Percentiles rank a stretch among this genome's conserved stretches.
Conservation (phyloP, 306 rosid genomes). For the Styphnolobium japonicum region DNA sequence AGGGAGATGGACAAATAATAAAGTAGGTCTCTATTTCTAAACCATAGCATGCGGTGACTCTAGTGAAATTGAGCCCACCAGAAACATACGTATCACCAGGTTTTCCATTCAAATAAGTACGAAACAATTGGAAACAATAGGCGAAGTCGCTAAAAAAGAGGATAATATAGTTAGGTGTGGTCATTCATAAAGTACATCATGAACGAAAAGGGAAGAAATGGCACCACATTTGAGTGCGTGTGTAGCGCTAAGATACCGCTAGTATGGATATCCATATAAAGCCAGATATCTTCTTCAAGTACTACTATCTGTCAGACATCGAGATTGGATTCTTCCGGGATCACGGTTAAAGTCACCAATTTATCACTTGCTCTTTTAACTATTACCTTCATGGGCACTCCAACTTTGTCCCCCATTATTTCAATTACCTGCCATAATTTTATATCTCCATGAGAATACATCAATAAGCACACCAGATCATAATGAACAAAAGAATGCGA, state of each 20-base stretch:
- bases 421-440: slow-evolving; percentile 63
- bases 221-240: background rate
- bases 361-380: slow-evolving; percentile 53
- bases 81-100: background rate
- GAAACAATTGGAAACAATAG: background rate
- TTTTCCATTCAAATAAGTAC: background rate
- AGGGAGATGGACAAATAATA: background rate
- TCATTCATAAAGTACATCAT: background rate
- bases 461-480: background rate
- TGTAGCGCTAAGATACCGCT: background rate
- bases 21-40: background rate
- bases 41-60: background rate
- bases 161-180: background rate
- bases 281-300: too few species aligned
- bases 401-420: slow-evolving; percentile 70
- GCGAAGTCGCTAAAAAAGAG: background rate
- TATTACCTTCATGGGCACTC: slow-evolving; percentile 58
- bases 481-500: background rate
- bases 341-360: slow-evolving; percentile 56
- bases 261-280: background rate
- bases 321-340: slow-evolving; percentile 66
- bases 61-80: background rate
- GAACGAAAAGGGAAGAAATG: background rate
- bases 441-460: background rate
- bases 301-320: slow-evolving; percentile 32